phyloP scores from a whole-genome alignment of 73 alveolate genomes.

The Symbiodinium pilosum region DNA sequence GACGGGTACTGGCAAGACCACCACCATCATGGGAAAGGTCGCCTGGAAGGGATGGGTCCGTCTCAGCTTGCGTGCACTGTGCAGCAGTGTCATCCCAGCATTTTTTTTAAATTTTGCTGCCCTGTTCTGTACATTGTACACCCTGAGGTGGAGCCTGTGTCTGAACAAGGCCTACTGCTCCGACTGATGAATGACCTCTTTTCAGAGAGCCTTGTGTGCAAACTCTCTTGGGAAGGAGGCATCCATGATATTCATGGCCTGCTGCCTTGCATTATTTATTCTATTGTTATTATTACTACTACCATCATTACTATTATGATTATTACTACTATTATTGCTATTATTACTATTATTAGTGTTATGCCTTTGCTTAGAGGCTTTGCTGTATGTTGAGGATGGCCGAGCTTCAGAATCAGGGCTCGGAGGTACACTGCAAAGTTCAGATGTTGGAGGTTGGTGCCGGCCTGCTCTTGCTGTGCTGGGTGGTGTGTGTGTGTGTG shows the following conservation, averaged over 20 bases:
- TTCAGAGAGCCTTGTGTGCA: conserved; percentile 28
- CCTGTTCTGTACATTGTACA: too few relatives aligned
- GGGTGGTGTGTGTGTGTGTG: too few relatives aligned
- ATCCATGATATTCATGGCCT: too few relatives aligned
- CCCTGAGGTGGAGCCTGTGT: conserved; percentile 64
- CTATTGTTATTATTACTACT: too few relatives aligned
- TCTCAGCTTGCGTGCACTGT: neutral
- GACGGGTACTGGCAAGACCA: conserved; percentile 91
- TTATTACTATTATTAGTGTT: too few relatives aligned
- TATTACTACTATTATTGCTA: too few relatives aligned
- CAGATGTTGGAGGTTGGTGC: conserved; percentile 57
- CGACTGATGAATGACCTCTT: conserved; percentile 87
- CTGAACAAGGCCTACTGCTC: conserved; percentile 81
- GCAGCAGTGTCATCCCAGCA: too few relatives aligned
- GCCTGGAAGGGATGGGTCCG: neutral
- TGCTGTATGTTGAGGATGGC: conserved; percentile 20
- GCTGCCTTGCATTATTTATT: too few relatives aligned
- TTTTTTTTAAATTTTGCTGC: neutral
- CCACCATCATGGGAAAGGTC: conserved; percentile 91
- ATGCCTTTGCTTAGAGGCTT: conserved; percentile 43
- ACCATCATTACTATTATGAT: too few relatives aligned
- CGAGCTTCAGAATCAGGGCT: conserved; percentile 34
- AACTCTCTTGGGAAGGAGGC: too few relatives aligned
- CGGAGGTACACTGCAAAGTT: conserved; percentile 86
- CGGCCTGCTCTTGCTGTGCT: too few relatives aligned